Base-by-base conservation (phyloP, 192 early-diverging fungal species). In the Coemansia sp. region DNA sequence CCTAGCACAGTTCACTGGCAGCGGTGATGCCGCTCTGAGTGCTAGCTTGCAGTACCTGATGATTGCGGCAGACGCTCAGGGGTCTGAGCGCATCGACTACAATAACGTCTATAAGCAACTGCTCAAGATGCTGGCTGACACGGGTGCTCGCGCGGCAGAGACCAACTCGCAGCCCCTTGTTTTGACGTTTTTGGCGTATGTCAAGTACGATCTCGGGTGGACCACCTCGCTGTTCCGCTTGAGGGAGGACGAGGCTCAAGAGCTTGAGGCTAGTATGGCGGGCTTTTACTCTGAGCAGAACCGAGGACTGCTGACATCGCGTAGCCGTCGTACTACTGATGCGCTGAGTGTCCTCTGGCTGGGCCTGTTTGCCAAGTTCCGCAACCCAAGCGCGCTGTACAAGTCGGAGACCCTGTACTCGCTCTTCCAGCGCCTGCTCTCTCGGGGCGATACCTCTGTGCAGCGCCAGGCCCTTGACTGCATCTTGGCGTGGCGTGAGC, bases 401-500 rank as follows among this genome's bases (percentile, higher is more conserved):
- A 61, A 46, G 29, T 70, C 74, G 16, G 47, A 63, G 52, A 24
- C 47, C 10, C 74, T 82, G 43, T 54, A 79, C 63, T 51, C 52
- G 9, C 59, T 81, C 20, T 94, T 89, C 62, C 74, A 96, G 66
- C 85, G 88, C 22, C 75, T 98, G 31, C 86, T 99, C 40, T 80
- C 90, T 4, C 92, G 91, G 12, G 94, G 93, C 62, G 96, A 98
- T 80, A 83, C 77, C 16, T 84, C 87, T 43, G 57, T 96, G 6
- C 98, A 99, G 83, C 75, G 84, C 33, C 72, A 86, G 3, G 93
- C 96, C 3, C 81, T 99, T 1, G 91, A 94, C 44, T 97, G 95
- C 72, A 42, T 99, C 59, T 84, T 93, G 38, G 87, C 91, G 0
- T 99, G 94, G 93, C 92, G 92, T 68, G 76, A 89, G 15, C 77